These are phyloP conservation scores for Microbotryum scabiosae DNA, from an alignment of 1,284 basidiomycete genomes.

Conservation along the genomic window DNA sequence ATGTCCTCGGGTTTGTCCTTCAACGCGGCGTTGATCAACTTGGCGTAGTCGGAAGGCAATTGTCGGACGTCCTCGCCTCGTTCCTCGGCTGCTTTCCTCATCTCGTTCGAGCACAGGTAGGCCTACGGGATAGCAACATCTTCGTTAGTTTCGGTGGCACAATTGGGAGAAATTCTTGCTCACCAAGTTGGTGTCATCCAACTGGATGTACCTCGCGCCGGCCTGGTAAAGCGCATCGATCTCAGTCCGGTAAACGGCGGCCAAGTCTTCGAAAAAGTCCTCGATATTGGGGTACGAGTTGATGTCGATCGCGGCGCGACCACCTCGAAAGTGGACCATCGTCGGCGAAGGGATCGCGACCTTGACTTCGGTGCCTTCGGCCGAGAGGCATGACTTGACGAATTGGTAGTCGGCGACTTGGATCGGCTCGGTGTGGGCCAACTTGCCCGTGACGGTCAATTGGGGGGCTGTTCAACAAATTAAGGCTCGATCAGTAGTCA, in stretches of 20 bases:
- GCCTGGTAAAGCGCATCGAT: conserved; percentile 59
- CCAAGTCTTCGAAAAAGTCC: conserved; percentile 39
- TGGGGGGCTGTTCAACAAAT: conserved; percentile 20
- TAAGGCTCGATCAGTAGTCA: neutral
- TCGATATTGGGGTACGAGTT: conserved; percentile 30
- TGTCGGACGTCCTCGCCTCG: conserved; percentile 51
- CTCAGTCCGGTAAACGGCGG: conserved; percentile 58
- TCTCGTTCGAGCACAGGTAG: conserved; percentile 24
- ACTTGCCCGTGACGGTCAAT: conserved; percentile 32
- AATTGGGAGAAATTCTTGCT: neutral
- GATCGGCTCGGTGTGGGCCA: conserved; percentile 30
- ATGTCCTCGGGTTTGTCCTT: conserved; percentile 55
- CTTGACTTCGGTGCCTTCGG: conserved; percentile 31
- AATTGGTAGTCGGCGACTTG: conserved; percentile 36
- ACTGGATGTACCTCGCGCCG: conserved; percentile 49
- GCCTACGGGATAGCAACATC: neutral
- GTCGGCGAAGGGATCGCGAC: conserved; percentile 35
- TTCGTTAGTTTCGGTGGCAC: neutral
- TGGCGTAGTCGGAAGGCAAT: conserved; percentile 59
- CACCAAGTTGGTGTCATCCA: conserved; percentile 31
- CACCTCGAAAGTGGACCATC: conserved; percentile 33
- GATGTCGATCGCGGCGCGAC: conserved; percentile 31
- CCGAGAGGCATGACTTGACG: conserved; percentile 29
- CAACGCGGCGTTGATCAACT: conserved; percentile 59
- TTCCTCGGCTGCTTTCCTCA: conserved; percentile 34